phyloP scores from a whole-genome alignment of 2,329 filamentous ascomycete species.

The Boeremia lycopersici region DNA sequence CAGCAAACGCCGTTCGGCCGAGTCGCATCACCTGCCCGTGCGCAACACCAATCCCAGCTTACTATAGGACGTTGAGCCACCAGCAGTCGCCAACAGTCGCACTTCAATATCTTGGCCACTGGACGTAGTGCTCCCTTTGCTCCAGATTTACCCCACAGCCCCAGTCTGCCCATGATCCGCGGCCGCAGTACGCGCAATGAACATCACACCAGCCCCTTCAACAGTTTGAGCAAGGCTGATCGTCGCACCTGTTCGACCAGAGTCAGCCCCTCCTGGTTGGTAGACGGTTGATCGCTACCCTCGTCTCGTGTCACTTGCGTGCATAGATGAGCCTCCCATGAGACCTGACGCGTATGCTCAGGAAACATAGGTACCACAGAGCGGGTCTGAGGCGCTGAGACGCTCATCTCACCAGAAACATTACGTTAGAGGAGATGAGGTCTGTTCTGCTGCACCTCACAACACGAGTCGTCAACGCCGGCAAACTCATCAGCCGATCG shows the following conservation, averaged over 20 bases:
- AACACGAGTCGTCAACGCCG: neutral
- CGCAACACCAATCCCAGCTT: neutral
- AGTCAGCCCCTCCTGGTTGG: neutral
- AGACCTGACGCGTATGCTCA: neutral
- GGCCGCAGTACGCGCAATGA: constrained; percentile 16
- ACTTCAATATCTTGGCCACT: neutral
- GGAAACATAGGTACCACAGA: constrained; percentile 1
- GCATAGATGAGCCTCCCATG: neutral
- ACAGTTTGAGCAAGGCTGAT: constrained; percentile 8
- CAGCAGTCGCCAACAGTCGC: neutral
- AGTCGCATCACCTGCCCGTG: neutral
- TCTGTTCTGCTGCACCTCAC: neutral
- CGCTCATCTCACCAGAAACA: neutral
- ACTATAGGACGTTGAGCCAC: neutral
- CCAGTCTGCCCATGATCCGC: constrained; percentile 1
- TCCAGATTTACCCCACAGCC: constrained; percentile 11
- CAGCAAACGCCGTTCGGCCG: constrained; percentile 2
- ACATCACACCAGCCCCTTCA: neutral
- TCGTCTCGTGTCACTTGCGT: constrained; percentile 7
- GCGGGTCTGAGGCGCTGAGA: neutral
- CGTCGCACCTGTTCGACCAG: constrained; percentile 1
- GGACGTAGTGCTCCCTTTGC: constrained; percentile 4
- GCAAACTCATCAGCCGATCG: neutral
- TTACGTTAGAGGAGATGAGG: neutral
- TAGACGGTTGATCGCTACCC: neutral